Evolutionary conservation across 2,329 filamentous ascomycete species (phyloP), one percentile per base, ranked within the genome.

Genomic region (Thielaviopsis populi): DNA sequence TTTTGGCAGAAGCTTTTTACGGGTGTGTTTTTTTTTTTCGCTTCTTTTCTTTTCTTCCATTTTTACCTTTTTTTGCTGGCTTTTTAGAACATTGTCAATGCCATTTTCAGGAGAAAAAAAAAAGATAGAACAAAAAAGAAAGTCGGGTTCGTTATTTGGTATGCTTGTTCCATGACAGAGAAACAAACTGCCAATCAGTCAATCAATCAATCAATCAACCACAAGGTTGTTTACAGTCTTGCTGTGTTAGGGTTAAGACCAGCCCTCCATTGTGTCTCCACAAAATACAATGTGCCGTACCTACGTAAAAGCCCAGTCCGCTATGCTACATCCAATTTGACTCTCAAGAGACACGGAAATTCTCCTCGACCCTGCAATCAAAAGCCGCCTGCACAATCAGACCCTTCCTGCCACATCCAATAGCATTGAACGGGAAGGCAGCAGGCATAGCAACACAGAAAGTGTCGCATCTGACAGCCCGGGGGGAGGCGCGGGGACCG

Each of bases 381-480:
- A 50, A 27, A 50, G 15, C 10, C 19, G 22, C 11, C 19, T 22
- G 1, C 19, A 24, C 46, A 19, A 50, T 50, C 46, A 50, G 46
- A 50, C 46, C 19, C 24, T 50, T 24, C n/a, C 46, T 50, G 19
- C 1, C 46, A 56, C 27, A 27, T 24, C 15, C 53, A 56, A 46
- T 6, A 46, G 42, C 4, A 37, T 4, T 15, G 15, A 33, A 17
- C 53, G 24, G 24, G 15, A 56, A 56, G 27, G 1, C 30, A 56
- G 27, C 53, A 56, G 53, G 53, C 53, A 56, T 56, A 56, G 53
- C 53, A 56, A 56, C 30, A 56, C 53, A 56, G 53, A 19, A 56
- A 56, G 53, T 56, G 53, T 56, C 53, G 53, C 53, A 56, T 56
- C 53, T 56, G 53, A 56, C 53, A 56, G 53, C 53, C 15, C 53